Conservation (phyloP, 495 filamentous ascomycete species). For the Podospora comata region DNA sequence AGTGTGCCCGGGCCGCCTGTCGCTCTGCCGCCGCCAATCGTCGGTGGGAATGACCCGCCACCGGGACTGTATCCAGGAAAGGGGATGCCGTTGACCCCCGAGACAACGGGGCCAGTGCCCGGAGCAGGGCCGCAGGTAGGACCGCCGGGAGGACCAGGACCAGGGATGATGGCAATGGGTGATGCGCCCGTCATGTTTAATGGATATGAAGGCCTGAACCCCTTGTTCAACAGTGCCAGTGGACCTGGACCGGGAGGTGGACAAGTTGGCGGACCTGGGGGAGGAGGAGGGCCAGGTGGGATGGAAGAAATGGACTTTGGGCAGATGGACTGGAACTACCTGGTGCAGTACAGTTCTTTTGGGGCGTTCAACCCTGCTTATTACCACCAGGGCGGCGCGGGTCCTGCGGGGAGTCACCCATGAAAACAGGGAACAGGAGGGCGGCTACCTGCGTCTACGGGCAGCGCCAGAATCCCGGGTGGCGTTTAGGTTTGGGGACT, state of each 20-base stretch:
- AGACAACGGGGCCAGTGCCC: not conserved
- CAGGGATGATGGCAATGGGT: slow-evolving; percentile 21
- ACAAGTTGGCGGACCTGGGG: not conserved
- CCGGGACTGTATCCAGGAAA: slow-evolving; percentile 23
- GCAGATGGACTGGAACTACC: slow-evolving; percentile 46
- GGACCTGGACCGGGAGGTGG: not conserved
- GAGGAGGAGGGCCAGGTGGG: slow-evolving; percentile 13
- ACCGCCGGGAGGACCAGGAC: slow-evolving; percentile 11
- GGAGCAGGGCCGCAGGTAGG: slow-evolving; percentile 14
- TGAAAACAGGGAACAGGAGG: not conserved
- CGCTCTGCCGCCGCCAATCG: not conserved
- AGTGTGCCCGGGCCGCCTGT: not conserved
- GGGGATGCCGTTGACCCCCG: slow-evolving; percentile 11
- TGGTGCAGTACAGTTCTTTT: slow-evolving; percentile 38
- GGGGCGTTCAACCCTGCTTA: slow-evolving; percentile 35
- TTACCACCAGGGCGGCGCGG: slow-evolving; percentile 7
- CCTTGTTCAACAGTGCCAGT: slow-evolving; percentile 18
- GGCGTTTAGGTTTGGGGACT: not conserved
- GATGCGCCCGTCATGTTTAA: slow-evolving; percentile 32
- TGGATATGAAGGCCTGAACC: slow-evolving; percentile 23
- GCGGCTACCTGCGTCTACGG: not conserved
- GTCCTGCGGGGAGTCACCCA: not conserved
- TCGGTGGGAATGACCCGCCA: not conserved
- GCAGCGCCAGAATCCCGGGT: not conserved
- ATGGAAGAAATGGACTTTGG: slow-evolving; percentile 41